Evolutionary conservation across 1,139 yeast genomes (phyloP).

Genomic region (Sugiyamaella castrensis): DNA sequence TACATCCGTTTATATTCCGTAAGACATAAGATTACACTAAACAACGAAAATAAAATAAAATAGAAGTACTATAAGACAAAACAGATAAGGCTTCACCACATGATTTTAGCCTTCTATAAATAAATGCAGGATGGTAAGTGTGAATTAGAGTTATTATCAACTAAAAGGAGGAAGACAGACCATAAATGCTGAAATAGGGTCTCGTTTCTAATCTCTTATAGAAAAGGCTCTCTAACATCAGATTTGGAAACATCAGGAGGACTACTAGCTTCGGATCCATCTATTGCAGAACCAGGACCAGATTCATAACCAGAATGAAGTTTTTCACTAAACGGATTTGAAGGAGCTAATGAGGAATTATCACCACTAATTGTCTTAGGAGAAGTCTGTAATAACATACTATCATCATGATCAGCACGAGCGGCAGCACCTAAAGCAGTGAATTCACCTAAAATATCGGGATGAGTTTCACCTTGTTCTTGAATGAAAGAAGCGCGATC

Average conservation of each 20-base stretch:
- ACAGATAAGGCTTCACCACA: too few species aligned
- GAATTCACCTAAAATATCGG: conserved; percentile 51
- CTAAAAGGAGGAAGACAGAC: too few species aligned
- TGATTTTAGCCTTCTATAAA: conserved; percentile 4
- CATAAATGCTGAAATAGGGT: background rate
- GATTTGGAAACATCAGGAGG: conserved; percentile 10
- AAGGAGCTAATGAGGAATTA: conserved; percentile 20
- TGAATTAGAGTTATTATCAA: too few species aligned
- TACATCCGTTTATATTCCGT: too few species aligned
- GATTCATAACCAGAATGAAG: conserved; percentile 16
- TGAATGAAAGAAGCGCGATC: conserved; percentile 87
- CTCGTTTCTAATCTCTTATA: conserved; percentile 1
- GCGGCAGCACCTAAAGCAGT: conserved; percentile 90
- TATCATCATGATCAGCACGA: conserved; percentile 47
- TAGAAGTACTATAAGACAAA: too few species aligned
- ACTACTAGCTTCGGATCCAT: conserved; percentile 13
- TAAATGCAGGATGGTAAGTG: conserved; percentile 6
- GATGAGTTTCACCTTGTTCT: conserved; percentile 51
- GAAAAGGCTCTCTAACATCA: conserved; percentile 5
- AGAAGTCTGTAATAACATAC: conserved; percentile 9
- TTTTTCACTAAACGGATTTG: conserved; percentile 22
- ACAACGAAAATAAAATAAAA: too few species aligned
- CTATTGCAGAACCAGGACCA: conserved; percentile 10
- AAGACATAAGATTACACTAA: too few species aligned
- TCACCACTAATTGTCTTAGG: conserved; percentile 2